Evolutionary conservation across 2,329 filamentous ascomycete species (phyloP), one percentile per base, ranked within the genome.

Genomic region (Furcasterigmium furcatum): DNA sequence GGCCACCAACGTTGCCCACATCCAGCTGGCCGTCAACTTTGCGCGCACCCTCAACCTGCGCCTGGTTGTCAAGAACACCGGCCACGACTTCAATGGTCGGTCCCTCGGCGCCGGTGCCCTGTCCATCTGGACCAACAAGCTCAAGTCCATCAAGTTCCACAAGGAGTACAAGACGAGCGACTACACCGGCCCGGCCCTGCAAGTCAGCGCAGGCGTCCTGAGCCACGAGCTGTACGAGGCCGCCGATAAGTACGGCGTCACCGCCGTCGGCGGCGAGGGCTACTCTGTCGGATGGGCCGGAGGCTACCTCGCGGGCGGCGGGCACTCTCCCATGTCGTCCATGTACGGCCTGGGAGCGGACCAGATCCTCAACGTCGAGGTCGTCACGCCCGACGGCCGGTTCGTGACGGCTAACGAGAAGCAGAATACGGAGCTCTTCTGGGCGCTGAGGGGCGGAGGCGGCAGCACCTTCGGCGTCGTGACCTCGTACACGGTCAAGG

Each of bases 251-350:
- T 54, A 67, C 46, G 70, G 73, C 41, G 60, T 77, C n/a, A 68
- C 69, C 2, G 63, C 82, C 5, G 73, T 85, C 0, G 77, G 74
- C 1, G 82, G 81, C 3, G 71, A 72, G 3, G 73, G 71, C 30
- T 72, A 71, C 36, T 74, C 74, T 0, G 82, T 87, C 3, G 76
- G 78, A 1, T 52, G 60, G 20, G 66, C 81, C 0, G 81, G 80
- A 8, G 83, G 82, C 0, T 87, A 80, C 44, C 65, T 76, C 3
- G 79, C 80, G 13, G 82, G 81, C 0, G 83, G 79, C 3, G 83
- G 83, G 0, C 82, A 87, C 57, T 75, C 71, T 0, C 59, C 77
- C 1, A 61, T 85, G 2, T 63, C 67, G 0, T 73, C 78, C 0
- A 67, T 63, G 2, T 76, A 76, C 50, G 83, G 84, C 0, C 61